Evolutionary conservation across 2,329 filamentous ascomycete genomes (phyloP).

Genomic region (Pestalotiopsis sp.): DNA sequence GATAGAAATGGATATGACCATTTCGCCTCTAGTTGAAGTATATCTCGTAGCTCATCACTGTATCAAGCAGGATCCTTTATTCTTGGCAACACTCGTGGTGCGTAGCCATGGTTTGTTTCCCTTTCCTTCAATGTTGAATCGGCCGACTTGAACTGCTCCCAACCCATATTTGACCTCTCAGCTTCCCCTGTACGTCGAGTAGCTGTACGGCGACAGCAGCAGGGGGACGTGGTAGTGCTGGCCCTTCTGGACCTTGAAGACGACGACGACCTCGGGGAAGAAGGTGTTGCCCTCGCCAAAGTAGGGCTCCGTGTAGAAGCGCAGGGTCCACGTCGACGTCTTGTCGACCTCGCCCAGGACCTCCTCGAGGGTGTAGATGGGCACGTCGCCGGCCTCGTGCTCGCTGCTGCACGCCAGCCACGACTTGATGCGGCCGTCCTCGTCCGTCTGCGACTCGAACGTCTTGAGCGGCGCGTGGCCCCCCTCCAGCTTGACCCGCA

Average conservation of each 20-base stretch:
- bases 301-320: slow-evolving; percentile 74
- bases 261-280: slow-evolving; percentile 62
- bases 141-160: neutral
- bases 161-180: slow-evolving; percentile 33
- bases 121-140: neutral
- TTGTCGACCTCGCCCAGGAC: slow-evolving; percentile 48
- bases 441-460: slow-evolving; percentile 72
- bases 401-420: slow-evolving; percentile 66
- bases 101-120: neutral
- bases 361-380: slow-evolving; percentile 61
- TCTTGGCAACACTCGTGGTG: neutral
- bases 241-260: slow-evolving; percentile 54
- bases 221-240: slow-evolving; percentile 82
- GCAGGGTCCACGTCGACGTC: slow-evolving; percentile 66
- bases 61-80: neutral
- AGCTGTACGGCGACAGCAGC: slow-evolving; percentile 77
- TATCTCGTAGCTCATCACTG: neutral
- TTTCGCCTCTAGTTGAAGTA: neutral
- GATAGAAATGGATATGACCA: neutral
- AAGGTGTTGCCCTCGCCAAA: slow-evolving; percentile 67
- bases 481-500: slow-evolving; percentile 67
- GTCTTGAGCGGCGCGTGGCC: slow-evolving; percentile 42
- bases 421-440: slow-evolving; percentile 72
- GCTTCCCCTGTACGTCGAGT: slow-evolving; percentile 80
- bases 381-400: slow-evolving; percentile 56